A percentile compares a stretch with the other conserved stretches of the same genome.
Evolutionary conservation across 1,284 basidiomycete genomes (phyloP).

Genomic region (Apiotrichum siamense): DNA sequence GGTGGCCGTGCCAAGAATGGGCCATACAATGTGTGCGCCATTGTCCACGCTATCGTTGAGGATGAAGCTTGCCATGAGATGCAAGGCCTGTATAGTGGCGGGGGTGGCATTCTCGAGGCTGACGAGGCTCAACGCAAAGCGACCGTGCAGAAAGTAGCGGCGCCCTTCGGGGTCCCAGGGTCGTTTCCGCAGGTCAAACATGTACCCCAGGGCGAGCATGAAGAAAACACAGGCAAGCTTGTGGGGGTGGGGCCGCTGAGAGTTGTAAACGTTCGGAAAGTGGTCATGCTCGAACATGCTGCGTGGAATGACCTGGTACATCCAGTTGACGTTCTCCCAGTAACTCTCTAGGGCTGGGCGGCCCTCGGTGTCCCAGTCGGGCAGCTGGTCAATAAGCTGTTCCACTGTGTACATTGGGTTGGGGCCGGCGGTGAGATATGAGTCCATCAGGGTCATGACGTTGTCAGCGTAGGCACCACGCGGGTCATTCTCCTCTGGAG

Average conservation of each 20-base stretch:
- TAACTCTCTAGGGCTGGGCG: conserved; percentile 32
- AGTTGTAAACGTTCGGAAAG: conserved; percentile 38
- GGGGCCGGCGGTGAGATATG: not conserved
- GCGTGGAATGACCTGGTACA: conserved; percentile 40
- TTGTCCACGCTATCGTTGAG: conserved; percentile 42
- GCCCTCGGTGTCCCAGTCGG: conserved; percentile 42
- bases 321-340: conserved; percentile 48
- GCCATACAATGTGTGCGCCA: conserved; percentile 46
- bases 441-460: not conserved
- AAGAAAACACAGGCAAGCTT: conserved; percentile 46
- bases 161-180: conserved; percentile 41
- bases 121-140: conserved; percentile 35
- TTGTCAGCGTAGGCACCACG: conserved; percentile 1
- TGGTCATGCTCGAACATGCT: conserved; percentile 41
- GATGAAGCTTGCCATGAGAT: conserved; percentile 42
- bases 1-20: conserved; percentile 41
- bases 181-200: conserved; percentile 40
- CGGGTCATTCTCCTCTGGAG: not conserved
- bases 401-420: conserved; percentile 17
- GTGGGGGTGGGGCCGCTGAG: conserved; percentile 30
- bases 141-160: conserved; percentile 37
- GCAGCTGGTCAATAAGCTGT: conserved; percentile 27
- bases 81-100: conserved; percentile 43
- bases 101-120: conserved; percentile 40
- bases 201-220: conserved; percentile 44